A percentile compares a stretch with the other conserved stretches of the same genome.
These are phyloP conservation scores for Kitagawia praeruptora DNA, from an alignment of 129 eudicot genomes.

Conservation along the genomic window DNA sequence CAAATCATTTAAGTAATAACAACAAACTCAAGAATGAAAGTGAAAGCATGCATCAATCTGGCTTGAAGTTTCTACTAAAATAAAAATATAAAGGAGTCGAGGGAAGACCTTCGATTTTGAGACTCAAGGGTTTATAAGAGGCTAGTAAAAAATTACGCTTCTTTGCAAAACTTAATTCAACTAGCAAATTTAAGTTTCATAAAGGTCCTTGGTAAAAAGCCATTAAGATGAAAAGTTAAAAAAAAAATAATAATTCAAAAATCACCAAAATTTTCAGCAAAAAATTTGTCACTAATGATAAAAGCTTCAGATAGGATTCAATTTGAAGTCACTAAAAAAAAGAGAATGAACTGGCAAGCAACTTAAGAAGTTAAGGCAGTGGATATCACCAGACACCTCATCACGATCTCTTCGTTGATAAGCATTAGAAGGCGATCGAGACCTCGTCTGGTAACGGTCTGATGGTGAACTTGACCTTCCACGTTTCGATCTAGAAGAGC, in stretches of 20 bases:
- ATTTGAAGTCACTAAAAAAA: not conserved
- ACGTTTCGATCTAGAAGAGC: conserved; percentile 50
- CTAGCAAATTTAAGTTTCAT: not conserved
- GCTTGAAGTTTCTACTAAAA: not conserved
- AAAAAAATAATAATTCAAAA: not conserved
- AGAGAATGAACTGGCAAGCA: not conserved
- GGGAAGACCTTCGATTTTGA: not conserved
- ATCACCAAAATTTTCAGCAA: not conserved
- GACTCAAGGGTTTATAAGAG: not conserved
- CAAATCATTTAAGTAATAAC: not conserved
- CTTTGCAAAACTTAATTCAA: not conserved
- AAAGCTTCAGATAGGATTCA: not conserved
- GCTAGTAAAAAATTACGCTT: not conserved
- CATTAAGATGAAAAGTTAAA: not conserved
- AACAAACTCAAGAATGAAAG: not conserved
- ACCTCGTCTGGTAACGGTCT: conserved; percentile 47
- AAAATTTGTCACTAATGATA: not conserved
- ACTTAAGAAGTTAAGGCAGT: conserved; percentile 18
- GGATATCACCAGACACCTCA: conserved; percentile 98
- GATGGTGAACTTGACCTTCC: conserved; percentile 42
- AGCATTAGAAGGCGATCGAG: conserved; percentile 53
- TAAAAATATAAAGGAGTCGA: not conserved
- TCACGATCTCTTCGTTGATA: conserved; percentile 43
- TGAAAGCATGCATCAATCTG: not conserved
- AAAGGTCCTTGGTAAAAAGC: not conserved